A percentile compares a stretch with the other conserved stretches of the same genome.
Conservation (phyloP, 2,329 filamentous ascomycete species). For the Thielaviopsis euricoi region DNA sequence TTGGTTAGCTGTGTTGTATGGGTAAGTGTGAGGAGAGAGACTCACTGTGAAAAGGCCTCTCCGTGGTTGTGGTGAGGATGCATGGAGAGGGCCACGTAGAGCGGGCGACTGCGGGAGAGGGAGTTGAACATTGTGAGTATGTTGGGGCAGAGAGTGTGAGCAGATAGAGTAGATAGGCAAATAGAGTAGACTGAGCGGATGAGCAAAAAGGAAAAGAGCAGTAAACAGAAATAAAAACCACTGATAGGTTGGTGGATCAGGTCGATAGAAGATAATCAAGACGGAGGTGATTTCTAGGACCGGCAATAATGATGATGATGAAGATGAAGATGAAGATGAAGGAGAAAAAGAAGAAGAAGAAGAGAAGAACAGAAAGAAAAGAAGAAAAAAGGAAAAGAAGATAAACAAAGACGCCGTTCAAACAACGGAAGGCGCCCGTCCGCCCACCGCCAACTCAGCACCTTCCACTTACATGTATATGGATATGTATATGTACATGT, state of each 20-base stretch:
- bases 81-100: slow-evolving; percentile 11
- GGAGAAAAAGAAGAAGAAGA: not conserved
- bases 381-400: not conserved
- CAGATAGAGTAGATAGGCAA: not conserved
- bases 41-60: slow-evolving; percentile 8
- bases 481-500: not conserved
- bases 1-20: not conserved
- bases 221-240: too few species aligned
- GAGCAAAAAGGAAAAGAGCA: too few species aligned
- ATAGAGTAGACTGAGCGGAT: too few species aligned
- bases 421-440: not conserved
- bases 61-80: slow-evolving; percentile 7
- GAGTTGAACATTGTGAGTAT: not conserved
- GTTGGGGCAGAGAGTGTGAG: not conserved
- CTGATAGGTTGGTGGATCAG: too few species aligned
- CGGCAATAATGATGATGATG: not conserved
- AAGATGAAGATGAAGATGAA: not conserved
- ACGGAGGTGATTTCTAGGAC: not conserved
- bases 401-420: not conserved
- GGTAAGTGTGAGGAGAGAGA: not conserved
- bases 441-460: not conserved
- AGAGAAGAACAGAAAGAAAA: not conserved
- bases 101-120: slow-evolving; percentile 2
- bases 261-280: too few species aligned
- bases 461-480: not conserved